Conservation (phyloP, 306 rosid species). For the Nissolia schottii region DNA sequence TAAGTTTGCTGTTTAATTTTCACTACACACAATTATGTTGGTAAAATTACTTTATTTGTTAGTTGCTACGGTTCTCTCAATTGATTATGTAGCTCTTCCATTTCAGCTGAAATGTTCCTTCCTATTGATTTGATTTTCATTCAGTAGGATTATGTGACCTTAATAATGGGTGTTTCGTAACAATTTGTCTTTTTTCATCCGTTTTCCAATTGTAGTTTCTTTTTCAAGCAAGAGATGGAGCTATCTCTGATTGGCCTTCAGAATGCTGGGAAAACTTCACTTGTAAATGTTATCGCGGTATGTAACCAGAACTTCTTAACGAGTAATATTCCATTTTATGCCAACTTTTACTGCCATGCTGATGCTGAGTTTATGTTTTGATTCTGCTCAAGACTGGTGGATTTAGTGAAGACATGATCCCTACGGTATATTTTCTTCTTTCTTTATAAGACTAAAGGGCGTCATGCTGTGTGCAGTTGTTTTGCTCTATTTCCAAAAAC, state of each 20-base stretch:
- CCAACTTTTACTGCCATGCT: conserved; percentile 7
- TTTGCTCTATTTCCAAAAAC: background rate
- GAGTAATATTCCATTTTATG: background rate
- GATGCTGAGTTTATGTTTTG: conserved; percentile 19
- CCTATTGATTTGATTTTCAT: background rate
- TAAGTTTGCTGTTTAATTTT: background rate
- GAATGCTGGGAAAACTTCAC: conserved; percentile 75
- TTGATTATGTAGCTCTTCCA: background rate
- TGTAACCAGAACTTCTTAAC: conserved; percentile 19
- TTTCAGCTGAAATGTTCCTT: background rate
- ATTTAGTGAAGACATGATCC: conserved; percentile 72
- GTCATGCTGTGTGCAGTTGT: background rate
- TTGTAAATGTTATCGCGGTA: conserved; percentile 72
- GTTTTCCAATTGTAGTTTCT: conserved; percentile 30
- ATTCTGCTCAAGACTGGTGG: conserved; percentile 51
- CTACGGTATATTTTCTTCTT: conserved; percentile 50
- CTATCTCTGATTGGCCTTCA: conserved; percentile 67
- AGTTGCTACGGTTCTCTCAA: background rate
- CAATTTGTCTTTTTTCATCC: background rate
- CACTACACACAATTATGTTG: background rate
- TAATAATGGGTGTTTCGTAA: background rate
- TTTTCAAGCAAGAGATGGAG: conserved; percentile 83
- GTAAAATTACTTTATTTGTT: no score
- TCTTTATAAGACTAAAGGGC: background rate
- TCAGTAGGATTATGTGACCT: background rate